Evolutionary conservation across 2,329 filamentous ascomycete genomes (phyloP).

Genomic region (Fusarium sp.): DNA sequence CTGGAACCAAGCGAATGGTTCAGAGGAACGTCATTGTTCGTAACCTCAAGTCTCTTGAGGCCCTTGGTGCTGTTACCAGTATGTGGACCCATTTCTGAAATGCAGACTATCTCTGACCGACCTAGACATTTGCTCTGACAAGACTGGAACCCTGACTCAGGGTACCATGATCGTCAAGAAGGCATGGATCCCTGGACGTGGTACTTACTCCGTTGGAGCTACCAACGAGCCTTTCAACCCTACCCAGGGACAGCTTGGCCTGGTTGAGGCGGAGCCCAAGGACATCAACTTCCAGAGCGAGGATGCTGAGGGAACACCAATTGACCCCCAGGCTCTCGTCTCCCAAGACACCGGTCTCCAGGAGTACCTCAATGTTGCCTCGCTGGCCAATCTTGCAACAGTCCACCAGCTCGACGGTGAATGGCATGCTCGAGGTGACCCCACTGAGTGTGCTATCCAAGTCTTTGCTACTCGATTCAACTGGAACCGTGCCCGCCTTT

Average conservation of each 20-base stretch:
- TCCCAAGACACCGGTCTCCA: conserved; percentile 60
- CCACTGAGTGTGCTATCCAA: conserved; percentile 76
- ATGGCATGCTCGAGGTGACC: conserved; percentile 74
- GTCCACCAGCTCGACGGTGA: conserved; percentile 64
- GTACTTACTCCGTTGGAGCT: conserved; percentile 58
- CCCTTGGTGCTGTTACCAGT: conserved; percentile 66
- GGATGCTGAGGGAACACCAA: conserved; percentile 40
- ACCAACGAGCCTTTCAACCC: conserved; percentile 69
- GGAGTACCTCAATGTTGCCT: conserved; percentile 70
- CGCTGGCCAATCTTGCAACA: conserved; percentile 73
- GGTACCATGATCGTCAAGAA: conserved; percentile 66
- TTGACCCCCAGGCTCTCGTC: conserved; percentile 47
- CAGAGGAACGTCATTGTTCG: conserved; percentile 63
- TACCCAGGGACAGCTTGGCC: conserved; percentile 57
- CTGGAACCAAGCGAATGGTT: conserved; percentile 64
- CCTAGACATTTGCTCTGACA: conserved; percentile 65
- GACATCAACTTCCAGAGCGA: conserved; percentile 45
- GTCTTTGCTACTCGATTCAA: conserved; percentile 77
- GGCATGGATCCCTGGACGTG: conserved; percentile 61
- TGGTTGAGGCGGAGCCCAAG: conserved; percentile 51
- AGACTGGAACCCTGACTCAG: conserved; percentile 65
- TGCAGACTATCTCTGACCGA: background rate
- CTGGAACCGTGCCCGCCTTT: conserved; percentile 66
- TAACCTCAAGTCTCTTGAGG: conserved; percentile 64
- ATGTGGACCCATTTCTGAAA: conserved; percentile 9